These are phyloP conservation scores for Xylaria grammica DNA, from an alignment of 495 filamentous ascomycete genomes.

Conservation along the genomic window DNA sequence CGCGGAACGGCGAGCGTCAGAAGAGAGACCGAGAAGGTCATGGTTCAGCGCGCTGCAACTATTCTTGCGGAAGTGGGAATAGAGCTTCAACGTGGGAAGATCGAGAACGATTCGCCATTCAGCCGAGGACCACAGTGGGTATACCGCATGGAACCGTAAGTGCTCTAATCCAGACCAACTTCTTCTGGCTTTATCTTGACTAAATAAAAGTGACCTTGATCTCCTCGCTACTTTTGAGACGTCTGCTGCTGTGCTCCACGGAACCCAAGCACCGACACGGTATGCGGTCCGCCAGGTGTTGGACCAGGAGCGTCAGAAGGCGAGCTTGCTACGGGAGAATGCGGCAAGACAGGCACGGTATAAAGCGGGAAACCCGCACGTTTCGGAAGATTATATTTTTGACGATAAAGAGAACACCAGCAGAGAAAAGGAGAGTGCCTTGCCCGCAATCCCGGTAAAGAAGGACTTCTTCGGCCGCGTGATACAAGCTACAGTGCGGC, in stretches of 20 bases:
- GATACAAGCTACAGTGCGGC: conserved; percentile 53
- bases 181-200: conserved; percentile 6
- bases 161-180: conserved; percentile 27
- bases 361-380: conserved; percentile 42
- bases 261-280: conserved; percentile 68
- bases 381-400: conserved; percentile 37
- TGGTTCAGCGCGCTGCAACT: conserved; percentile 77
- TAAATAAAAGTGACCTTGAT: conserved; percentile 60
- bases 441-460: conserved; percentile 60
- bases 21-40: conserved; percentile 78
- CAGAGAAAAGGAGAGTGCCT: conserved; percentile 23
- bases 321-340: conserved; percentile 63
- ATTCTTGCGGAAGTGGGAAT: conserved; percentile 82
- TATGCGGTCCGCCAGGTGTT: conserved; percentile 92
- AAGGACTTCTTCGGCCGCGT: conserved; percentile 90
- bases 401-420: conserved; percentile 52
- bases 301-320: conserved; percentile 83
- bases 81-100: conserved; percentile 77
- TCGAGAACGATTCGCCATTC: conserved; percentile 64
- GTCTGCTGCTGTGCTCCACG: conserved; percentile 48
- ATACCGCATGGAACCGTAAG: conserved; percentile 94
- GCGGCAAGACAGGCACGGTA: conserved; percentile 62
- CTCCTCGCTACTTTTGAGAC: conserved; percentile 67
- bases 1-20: conserved; percentile 79
- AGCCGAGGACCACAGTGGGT: conserved; percentile 69